Base-by-base conservation (phyloP, 1,139 yeast species). In the Sugiyamaella grinbergsii region DNA sequence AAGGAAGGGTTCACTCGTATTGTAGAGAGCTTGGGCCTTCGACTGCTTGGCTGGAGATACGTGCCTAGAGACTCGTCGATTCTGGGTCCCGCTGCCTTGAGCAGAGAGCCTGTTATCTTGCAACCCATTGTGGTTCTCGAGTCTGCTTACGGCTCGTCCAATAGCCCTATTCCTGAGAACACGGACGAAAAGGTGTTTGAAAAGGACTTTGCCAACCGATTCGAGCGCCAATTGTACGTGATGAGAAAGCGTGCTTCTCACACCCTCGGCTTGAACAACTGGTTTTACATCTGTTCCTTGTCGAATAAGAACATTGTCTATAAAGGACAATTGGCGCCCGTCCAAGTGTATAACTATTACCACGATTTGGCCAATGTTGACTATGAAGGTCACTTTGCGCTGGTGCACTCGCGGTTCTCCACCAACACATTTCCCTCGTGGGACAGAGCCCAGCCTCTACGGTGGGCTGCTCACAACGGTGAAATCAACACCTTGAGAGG, bases 381-480 rank as follows among this genome's bases (percentile, higher is more conserved):
- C 66, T 93, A 83, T 70, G 94, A 90, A 72, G 95, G 95, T 39
- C 98, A 91, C 68, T 89, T 93, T 76, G 96, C 97, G 18, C 79
- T 93, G 50, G 98, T 91, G 47, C 98, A 93, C 73, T 91, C 98
- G 22, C 83, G 98, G 70, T 93, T 93, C 78, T 90, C 97, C 51
- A 93, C 98, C 47, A 93, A 93, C 72, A 93, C 98, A 45, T 93
- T 93, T 81, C 98, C 98, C 45, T 87, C 96, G 19, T 93, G 98
- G 98, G 98, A 93, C 72, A 83, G 98, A 72, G 98, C 98, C 33
- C 98, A 93, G 72, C 98, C 98, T 47, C 79, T 91, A 64, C 80
- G 98, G 71, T 85, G 94, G 85, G 91, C 96, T 34, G 98, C 98
- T 40, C 98, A 93, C 74, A 93, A 93, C 70, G 98, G 98, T 77